Percentiles rank a stretch among this genome's conserved stretches.
These are phyloP conservation scores for Entomortierella lignicola DNA, from an alignment of 192 early-diverging fungal genomes.

Conservation along the genomic window DNA sequence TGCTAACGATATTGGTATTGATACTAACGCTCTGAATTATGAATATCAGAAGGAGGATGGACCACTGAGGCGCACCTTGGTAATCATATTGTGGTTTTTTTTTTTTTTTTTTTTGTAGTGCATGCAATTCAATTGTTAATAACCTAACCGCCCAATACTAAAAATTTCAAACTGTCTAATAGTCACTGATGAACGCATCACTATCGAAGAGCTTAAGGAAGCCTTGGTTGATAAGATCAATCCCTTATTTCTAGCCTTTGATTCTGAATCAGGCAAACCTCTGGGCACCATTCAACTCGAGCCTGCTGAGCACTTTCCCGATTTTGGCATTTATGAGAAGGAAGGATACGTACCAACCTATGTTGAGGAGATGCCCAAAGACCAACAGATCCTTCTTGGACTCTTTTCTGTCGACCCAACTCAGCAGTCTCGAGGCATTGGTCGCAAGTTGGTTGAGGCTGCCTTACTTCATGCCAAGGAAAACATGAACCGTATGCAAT, in stretches of 20 bases:
- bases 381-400: conserved; percentile 59
- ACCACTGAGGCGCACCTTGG: conserved; percentile 59
- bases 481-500: conserved; percentile 40
- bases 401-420: conserved; percentile 59
- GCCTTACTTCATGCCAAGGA: conserved; percentile 47
- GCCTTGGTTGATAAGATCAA: conserved; percentile 45
- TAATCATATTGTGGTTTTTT: background rate
- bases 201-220: conserved; percentile 41
- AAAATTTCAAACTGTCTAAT: background rate
- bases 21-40: background rate
- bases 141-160: background rate
- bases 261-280: conserved; percentile 39
- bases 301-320: conserved; percentile 37
- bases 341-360: conserved; percentile 26
- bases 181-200: conserved; percentile 58
- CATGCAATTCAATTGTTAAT: background rate
- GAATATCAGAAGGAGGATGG: conserved; percentile 57
- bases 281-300: conserved; percentile 63
- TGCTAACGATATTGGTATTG: too few relatives aligned
- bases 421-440: conserved; percentile 62
- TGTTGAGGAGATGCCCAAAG: conserved; percentile 18
- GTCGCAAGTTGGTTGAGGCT: conserved; percentile 57
- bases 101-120: background rate
- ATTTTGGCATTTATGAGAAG: conserved; percentile 35
- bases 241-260: conserved; percentile 58